Base-by-base conservation (phyloP, 495 filamentous ascomycete species). In the Aspergillus kassunensis region DNA sequence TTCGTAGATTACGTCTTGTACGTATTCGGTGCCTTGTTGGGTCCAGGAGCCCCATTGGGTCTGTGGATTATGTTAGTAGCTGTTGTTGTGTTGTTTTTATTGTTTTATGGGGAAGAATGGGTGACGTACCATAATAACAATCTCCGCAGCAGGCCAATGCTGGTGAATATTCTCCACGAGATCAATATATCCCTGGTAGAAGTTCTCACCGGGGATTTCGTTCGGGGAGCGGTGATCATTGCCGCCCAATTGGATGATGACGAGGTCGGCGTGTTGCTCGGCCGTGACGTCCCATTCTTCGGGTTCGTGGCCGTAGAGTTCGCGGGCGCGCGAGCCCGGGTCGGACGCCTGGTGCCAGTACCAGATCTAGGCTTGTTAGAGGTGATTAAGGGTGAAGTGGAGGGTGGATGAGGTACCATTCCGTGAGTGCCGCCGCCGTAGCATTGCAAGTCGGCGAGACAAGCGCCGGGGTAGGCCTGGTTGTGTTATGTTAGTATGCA, bases 231-330 rank as follows among this genome's bases (percentile, higher is more conserved):
- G 83, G 51, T 77, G 75, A 62, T 88, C 85, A 55, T 88, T 88
- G 15, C 82, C 86, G 21, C 83, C 84, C 34, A 88, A 71, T 56
- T 86, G 81, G 59, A 87, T 84, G 52, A 87, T 55, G 11, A 85
- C 84, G 8, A 89, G 69, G 55, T 87, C 84, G 4, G 84, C 82
- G 1, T 74, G 73, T n/a, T 73, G 77, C 44, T 81, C 77, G 25
- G 74, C 75, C 6, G 61, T 65, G 45, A 86, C 84, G 55, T 84
- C 76, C 79, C 80, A 88, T 0, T 71, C 61, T 50, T 86, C 80
- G 0, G 81, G 79, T 2, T 77, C 68, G 24, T 75, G 70, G 51
- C 77, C 80, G 55, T 76, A 80, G 10, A 79, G 72, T 15, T 68
- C 56, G 6, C 56, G 51, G 0, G 79, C 79, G 16, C 84, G 75